These are phyloP conservation scores for Sparassis latifolia DNA, from an alignment of 1,284 basidiomycete genomes.

Conservation along the genomic window DNA sequence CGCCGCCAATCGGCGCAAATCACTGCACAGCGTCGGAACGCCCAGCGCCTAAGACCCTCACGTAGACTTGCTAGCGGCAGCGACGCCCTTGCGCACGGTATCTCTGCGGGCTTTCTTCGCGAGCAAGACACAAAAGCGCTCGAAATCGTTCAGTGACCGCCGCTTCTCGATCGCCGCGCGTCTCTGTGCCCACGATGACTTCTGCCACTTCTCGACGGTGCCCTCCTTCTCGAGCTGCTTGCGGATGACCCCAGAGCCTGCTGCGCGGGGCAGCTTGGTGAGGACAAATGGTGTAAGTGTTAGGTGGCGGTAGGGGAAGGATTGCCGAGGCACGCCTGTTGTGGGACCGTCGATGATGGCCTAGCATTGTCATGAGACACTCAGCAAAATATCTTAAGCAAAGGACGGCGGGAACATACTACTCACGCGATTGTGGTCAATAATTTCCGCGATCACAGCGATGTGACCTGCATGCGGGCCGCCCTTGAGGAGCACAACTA, in stretches of 20 bases:
- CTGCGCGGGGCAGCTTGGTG: constrained; percentile 82
- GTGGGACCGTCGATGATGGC: constrained; percentile 94
- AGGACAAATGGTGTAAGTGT: constrained; percentile 87
- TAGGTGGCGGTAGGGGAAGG: constrained; percentile 89
- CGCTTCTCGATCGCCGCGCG: constrained; percentile 74
- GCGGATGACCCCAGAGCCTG: constrained; percentile 78
- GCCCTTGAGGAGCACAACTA: constrained; percentile 91
- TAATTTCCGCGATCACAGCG: constrained; percentile 95
- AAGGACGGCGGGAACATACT: background rate
- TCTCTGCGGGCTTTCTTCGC: constrained; percentile 74
- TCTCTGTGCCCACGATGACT: constrained; percentile 89
- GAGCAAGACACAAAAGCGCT: constrained; percentile 75
- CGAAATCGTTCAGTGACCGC: constrained; percentile 85
- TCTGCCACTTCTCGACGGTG: constrained; percentile 75
- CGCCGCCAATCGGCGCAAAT: background rate
- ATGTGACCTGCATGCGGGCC: constrained; percentile 86
- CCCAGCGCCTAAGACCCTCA: too few species aligned
- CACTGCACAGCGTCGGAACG: background rate
- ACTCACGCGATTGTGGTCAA: constrained; percentile 97
- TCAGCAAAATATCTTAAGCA: background rate
- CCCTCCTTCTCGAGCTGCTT: constrained; percentile 85
- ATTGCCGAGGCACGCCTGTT: constrained; percentile 88
- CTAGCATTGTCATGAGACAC: constrained; percentile 34
- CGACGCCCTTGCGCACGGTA: constrained; percentile 56
- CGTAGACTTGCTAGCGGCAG: background rate